Percentiles rank a stretch among this genome's conserved stretches.
Conservation (phyloP, 805 yeast genomes). For the Ogataea pini region DNA sequence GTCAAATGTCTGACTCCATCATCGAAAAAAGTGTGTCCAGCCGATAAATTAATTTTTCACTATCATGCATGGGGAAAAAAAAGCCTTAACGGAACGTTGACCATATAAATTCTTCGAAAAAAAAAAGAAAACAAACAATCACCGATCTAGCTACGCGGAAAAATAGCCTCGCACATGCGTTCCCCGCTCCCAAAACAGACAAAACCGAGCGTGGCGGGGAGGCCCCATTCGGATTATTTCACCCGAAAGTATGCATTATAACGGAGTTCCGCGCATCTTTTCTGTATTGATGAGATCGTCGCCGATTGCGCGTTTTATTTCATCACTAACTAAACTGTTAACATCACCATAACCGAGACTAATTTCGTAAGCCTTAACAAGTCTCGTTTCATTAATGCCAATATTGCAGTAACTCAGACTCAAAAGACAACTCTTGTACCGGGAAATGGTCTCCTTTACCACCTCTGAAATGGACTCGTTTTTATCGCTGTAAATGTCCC, state of each 20-base stretch:
- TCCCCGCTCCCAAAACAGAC: background rate
- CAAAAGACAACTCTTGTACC: conserved; percentile 81
- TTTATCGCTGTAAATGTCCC: conserved; percentile 92
- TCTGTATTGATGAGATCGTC: conserved; percentile 69
- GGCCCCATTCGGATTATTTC: conserved; percentile 1
- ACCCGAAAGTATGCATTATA: background rate
- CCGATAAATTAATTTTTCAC: background rate
- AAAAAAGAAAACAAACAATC: background rate
- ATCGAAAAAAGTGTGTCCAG: conserved; percentile 1
- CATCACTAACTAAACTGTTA: conserved; percentile 72
- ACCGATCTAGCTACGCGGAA: background rate
- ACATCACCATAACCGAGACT: conserved; percentile 73
- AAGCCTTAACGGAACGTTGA: background rate
- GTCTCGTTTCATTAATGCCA: conserved; percentile 81
- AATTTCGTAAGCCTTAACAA: conserved; percentile 83
- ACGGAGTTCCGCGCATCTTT: conserved; percentile 65
- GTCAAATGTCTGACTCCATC: background rate
- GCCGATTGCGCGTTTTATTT: conserved; percentile 71
- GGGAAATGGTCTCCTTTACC: conserved; percentile 70
- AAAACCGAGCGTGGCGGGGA: background rate
- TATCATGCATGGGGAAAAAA: conserved; percentile 5
- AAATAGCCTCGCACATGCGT: background rate
- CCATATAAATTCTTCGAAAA: background rate
- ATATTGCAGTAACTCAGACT: conserved; percentile 83
- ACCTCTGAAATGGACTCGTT: conserved; percentile 71